Conservation (phyloP, 1,139 yeast species). For the Scheffersomyces titani region DNA sequence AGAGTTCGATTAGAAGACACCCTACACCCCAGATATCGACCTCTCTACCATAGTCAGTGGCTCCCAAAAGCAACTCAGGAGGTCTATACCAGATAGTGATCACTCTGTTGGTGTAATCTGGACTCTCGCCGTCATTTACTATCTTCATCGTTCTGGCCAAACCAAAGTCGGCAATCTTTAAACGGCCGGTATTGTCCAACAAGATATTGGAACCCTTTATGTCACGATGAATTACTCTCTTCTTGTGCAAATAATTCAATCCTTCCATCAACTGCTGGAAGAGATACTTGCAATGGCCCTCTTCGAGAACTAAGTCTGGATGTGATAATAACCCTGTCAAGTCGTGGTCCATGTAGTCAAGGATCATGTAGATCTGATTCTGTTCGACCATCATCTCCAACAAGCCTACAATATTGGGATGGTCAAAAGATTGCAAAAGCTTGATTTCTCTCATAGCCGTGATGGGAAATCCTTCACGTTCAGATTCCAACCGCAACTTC, state of each 20-base stretch:
- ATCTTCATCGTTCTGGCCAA: constrained; percentile 80
- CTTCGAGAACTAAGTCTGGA: constrained; percentile 62
- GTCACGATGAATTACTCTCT: constrained; percentile 85
- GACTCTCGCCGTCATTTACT: constrained; percentile 50
- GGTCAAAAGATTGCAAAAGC: constrained; percentile 82
- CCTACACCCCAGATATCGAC: constrained; percentile 99
- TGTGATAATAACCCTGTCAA: constrained; percentile 84
- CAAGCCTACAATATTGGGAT: constrained; percentile 77
- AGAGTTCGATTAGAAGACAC: constrained; percentile 81
- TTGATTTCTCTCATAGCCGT: constrained; percentile 93
- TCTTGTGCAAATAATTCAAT: constrained; percentile 74
- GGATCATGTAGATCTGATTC: constrained; percentile 81
- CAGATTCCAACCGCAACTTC: constrained; percentile 77
- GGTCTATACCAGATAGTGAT: constrained; percentile 98
- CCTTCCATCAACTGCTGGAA: constrained; percentile 81
- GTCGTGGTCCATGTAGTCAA: constrained; percentile 93
- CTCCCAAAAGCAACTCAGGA: constrained; percentile 87
- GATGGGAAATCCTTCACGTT: constrained; percentile 93
- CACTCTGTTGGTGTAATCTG: constrained; percentile 89
- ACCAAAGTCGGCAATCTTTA: constrained; percentile 93
- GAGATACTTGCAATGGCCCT: constrained; percentile 73
- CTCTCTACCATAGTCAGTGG: constrained; percentile 86
- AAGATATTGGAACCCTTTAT: constrained; percentile 92
- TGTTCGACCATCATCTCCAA: constrained; percentile 89
- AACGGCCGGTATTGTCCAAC: constrained; percentile 66